Evolutionary conservation across 192 early-diverging fungal species (phyloP).

Genomic region (Pilaira anomala): DNA sequence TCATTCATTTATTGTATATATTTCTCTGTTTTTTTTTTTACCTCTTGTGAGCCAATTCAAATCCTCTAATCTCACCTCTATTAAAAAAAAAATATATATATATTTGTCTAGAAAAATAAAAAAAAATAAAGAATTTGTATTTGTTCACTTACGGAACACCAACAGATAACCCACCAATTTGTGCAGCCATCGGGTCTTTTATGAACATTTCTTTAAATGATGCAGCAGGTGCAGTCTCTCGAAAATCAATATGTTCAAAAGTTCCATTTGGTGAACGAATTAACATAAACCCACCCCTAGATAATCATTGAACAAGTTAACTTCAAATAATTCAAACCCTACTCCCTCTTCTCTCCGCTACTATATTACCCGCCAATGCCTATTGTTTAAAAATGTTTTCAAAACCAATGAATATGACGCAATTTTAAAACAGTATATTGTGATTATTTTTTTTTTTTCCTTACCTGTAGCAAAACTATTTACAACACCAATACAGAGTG

Average conservation of each 20-base stretch:
- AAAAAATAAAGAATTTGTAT: background rate
- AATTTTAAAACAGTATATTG: background rate
- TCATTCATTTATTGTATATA: no score
- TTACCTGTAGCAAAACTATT: slow-evolving; percentile 81
- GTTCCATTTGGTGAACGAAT: slow-evolving; percentile 60
- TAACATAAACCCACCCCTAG: slow-evolving; percentile 89
- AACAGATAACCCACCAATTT: slow-evolving; percentile 67
- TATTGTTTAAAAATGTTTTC: slow-evolving; percentile 4
- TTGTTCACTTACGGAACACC: slow-evolving; percentile 65
- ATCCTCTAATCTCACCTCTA: slow-evolving; percentile 84
- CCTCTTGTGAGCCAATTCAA: slow-evolving; percentile 72
- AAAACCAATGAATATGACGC: slow-evolving; percentile 18
- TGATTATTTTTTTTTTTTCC: background rate
- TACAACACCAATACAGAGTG: slow-evolving; percentile 85
- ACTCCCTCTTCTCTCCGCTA: background rate
- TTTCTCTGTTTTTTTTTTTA: slow-evolving; percentile 27
- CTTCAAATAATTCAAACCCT: background rate
- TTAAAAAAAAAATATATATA: slow-evolving; percentile 6
- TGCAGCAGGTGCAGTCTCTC: slow-evolving; percentile 79
- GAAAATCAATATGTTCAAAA: slow-evolving; percentile 77
- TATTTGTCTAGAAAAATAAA: slow-evolving; percentile 7
- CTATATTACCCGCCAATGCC: slow-evolving; percentile 67
- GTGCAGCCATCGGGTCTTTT: slow-evolving; percentile 64
- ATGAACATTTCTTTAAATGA: slow-evolving; percentile 79
- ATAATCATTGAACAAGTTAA: slow-evolving; percentile 1